Conservation (phyloP, 2,329 filamentous ascomycete species). For the Ceratocystis cubensis region DNA sequence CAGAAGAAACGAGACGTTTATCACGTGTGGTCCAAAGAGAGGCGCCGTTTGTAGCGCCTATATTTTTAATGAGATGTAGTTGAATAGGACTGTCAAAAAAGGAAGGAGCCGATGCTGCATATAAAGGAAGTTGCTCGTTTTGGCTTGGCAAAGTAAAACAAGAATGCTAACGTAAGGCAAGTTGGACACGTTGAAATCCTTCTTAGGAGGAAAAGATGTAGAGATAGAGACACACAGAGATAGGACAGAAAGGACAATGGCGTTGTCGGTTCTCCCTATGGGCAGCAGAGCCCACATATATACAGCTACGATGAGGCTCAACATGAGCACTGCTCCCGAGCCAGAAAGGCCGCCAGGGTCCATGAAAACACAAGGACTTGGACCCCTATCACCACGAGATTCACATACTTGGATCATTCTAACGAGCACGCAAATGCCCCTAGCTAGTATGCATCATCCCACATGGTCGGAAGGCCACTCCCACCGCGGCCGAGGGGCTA, state of each 20-base stretch:
- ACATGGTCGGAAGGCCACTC: neutral
- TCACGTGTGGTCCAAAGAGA: too few species aligned
- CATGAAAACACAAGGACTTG: too few species aligned
- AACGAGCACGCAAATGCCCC: neutral
- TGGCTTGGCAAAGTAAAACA: neutral
- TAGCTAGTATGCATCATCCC: neutral
- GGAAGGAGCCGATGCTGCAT: neutral
- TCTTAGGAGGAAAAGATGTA: neutral
- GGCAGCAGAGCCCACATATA: neutral
- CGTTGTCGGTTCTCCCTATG: neutral
- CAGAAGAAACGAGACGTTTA: too few species aligned
- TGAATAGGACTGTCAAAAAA: neutral
- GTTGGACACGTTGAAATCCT: neutral
- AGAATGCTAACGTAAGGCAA: neutral
- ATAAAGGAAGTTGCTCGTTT: neutral
- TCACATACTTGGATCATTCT: too few species aligned
- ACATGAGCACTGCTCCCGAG: neutral
- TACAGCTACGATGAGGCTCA: neutral
- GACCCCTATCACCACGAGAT: too few species aligned
- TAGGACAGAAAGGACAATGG: neutral
- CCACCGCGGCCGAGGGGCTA: neutral
- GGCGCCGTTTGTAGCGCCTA: too few species aligned
- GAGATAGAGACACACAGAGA: neutral
- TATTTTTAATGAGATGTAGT: neutral
- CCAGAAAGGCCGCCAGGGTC: too few species aligned